Base-by-base conservation (phyloP, 2,329 filamentous ascomycete species). In the Hirsutella thompsonii region DNA sequence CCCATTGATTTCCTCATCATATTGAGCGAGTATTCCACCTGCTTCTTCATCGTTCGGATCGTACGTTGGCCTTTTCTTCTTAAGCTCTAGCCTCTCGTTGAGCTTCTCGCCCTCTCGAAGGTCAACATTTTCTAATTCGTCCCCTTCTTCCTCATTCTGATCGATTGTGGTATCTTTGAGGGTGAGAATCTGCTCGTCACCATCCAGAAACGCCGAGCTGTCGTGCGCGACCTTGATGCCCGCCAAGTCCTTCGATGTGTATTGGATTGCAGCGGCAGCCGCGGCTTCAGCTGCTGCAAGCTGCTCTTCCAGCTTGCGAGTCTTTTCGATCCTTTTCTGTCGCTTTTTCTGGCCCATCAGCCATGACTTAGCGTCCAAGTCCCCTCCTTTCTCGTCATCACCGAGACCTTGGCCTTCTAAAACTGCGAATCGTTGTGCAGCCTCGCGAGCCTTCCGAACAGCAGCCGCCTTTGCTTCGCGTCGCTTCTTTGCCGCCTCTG, bases 211-310 rank as follows among this genome's bases (percentile, higher is more conserved):
- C 19, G 84, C 76, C 4, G 76, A 76, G 44, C 89, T 63, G 57
- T 94, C 87, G 58, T 98, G 92, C 4, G 81, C 89, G 40, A 98
- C 90, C 57, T 86, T 92, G 52, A 98, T 80, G 30, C 90, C 92
- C 1, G 87, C 83, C 38, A 96, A 69, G 56, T 96, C 89, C 45
- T 83, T 82, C 4, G 86, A 77, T 1, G 85, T 89, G 59, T 95
- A 94, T 53, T 90, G 60, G 18, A 69, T 57, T 14, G 66, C 79
- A 2, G 79, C 79, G 4, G 74, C 76, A 1, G 74, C 73, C 3
- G 67, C 72, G 9, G 74, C 74, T 57, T 89, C 83, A 4, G 83
- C 80, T 45, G 86, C 85, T 9, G 80, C 85, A 36, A 87, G 65
- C 57, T 95, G 87, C 54, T 84, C 78, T 45, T 87, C 84, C 40